Base-by-base conservation (phyloP, 2,329 filamentous ascomycete species). In the Plectosphaerella sp. region DNA sequence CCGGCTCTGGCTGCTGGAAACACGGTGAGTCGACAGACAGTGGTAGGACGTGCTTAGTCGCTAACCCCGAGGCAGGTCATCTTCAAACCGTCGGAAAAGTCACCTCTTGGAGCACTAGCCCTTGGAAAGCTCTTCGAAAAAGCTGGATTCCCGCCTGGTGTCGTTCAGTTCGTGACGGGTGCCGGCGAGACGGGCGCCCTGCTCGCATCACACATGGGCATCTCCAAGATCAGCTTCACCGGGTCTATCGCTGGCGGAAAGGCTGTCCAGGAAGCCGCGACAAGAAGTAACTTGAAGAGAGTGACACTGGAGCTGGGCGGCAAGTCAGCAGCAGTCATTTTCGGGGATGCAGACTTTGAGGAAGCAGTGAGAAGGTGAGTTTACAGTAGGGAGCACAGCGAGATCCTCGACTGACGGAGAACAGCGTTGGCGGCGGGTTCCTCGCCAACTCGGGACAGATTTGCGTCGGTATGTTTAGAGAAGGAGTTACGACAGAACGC, bases 21-120 rank as follows among this genome's bases (percentile, higher is more conserved):
- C 75, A 92, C 88, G 12, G 22, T 22, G 22, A 22, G 22, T 22
- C 22, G 3, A 22, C 22, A 3, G 22, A 22, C 22, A 22, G 75
- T 18, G 5, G 22, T 22, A 22, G 3, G 22, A 3, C 22, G 22
- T 22, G 5, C 22, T 22, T 86, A 86, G 42, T 80, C 80, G 10
- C 60, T 84, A 49, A 83, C 83, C 62, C 78, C 78, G 1, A 22
- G 22, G 22, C 22, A 22, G 22, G 69, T 91, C 52, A 82, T 94
- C 59, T 76, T 94, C 61, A 94, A 94, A 78, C 89, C 89, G 6
- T 93, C 89, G 1, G 89, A 94, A 74, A 83, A 89, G 54, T 89
- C 92, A 63, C 89, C 89, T 8, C 89, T 89, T 54, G 88, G 88
- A 10, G 84, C 86, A 62, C 91, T 93, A 86, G 92, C 93, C 39